Evolutionary conservation across 305 asterid genomes (phyloP).

Genomic region (Stenogyne calaminthoides): DNA sequence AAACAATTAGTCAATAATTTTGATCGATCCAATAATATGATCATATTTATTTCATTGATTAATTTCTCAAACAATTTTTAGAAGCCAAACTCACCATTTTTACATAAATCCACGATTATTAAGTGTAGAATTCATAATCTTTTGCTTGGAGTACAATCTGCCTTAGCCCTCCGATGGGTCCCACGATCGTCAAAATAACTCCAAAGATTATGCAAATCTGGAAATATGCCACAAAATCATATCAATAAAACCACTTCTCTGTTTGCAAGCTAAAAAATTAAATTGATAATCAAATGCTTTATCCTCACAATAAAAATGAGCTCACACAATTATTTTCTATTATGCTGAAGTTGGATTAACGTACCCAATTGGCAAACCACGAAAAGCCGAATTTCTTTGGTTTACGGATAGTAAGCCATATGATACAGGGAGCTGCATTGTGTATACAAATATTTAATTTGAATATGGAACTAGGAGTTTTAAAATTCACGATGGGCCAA

Average conservation of each 20-base stretch:
- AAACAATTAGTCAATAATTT: too few species aligned
- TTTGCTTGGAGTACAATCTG: conserved; percentile 34
- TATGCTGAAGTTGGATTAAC: neutral
- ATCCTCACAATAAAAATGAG: neutral
- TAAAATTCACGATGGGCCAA: neutral
- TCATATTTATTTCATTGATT: neutral
- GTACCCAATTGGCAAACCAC: conserved; percentile 42
- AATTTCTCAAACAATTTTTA: neutral
- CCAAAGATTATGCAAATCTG: conserved; percentile 50
- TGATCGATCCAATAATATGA: too few species aligned
- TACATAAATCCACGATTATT: neutral
- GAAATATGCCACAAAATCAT: neutral
- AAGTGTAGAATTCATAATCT: conserved; percentile 24
- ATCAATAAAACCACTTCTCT: neutral
- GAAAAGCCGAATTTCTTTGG: conserved; percentile 40
- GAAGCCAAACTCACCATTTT: neutral
- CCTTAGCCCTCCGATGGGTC: conserved; percentile 48
- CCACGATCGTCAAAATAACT: conserved; percentile 33
- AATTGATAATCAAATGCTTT: neutral
- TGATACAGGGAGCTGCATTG: conserved; percentile 55
- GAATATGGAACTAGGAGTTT: neutral
- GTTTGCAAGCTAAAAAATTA: neutral
- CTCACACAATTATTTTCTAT: neutral
- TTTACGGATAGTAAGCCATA: conserved; percentile 51
- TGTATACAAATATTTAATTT: neutral